A percentile compares a stretch with the other conserved stretches of the same genome.
Evolutionary conservation across 257 asterid genomes (phyloP).

Genomic region (Solanum etuberosum): DNA sequence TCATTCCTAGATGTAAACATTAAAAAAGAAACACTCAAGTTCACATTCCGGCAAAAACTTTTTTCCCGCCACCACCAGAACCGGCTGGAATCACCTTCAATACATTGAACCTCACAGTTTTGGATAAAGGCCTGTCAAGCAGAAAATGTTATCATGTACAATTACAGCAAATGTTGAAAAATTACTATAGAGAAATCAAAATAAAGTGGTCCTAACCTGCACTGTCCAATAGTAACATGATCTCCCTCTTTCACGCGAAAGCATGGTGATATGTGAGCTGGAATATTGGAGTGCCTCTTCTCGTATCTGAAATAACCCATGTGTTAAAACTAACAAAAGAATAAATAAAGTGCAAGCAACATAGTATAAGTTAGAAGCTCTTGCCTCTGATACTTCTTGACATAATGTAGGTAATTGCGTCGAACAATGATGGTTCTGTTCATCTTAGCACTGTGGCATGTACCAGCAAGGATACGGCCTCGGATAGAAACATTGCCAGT

Average conservation of each 20-base stretch:
- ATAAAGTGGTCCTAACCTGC: constrained; percentile 15
- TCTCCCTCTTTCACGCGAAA: constrained; percentile 41
- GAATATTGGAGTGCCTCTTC: constrained; percentile 34
- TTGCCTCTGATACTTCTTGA: constrained; percentile 40
- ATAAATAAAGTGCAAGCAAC: background rate
- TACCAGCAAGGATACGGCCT: constrained; percentile 33
- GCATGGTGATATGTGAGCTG: constrained; percentile 33
- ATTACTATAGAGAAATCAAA: background rate
- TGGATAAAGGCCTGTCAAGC: constrained; percentile 27
- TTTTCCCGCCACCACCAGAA: constrained; percentile 26
- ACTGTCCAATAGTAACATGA: constrained; percentile 34
- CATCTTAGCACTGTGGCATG: constrained; percentile 46
- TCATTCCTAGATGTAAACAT: background rate
- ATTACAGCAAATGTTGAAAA: background rate
- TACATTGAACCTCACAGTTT: constrained; percentile 33
- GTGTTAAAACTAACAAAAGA: background rate
- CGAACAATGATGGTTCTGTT: constrained; percentile 38
- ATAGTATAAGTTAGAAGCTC: background rate
- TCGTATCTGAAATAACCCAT: constrained; percentile 16
- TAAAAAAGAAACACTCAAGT: background rate
- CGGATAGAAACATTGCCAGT: constrained; percentile 24
- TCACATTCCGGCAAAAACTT: background rate
- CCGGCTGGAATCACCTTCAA: constrained; percentile 38
- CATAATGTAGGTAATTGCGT: constrained; percentile 34
- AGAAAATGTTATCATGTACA: background rate